Percentiles rank a stretch among this genome's conserved stretches.
Conservation (phyloP, 306 rosid genomes). For the Arachis stenosperma region DNA sequence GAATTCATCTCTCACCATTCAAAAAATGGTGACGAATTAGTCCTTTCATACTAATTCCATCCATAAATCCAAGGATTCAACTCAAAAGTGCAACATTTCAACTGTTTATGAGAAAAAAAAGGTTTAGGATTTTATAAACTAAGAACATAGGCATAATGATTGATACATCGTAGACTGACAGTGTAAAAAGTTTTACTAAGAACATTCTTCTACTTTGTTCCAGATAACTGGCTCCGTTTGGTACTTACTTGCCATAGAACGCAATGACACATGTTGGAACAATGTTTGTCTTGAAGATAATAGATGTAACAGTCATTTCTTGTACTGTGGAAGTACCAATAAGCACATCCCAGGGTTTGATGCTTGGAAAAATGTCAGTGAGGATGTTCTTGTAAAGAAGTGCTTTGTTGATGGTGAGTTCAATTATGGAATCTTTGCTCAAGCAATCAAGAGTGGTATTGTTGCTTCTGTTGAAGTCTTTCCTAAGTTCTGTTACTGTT, state of each 20-base stretch:
- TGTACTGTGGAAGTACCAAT: conserved; percentile 61
- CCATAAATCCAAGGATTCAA: too few relatives aligned
- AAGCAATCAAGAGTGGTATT: conserved; percentile 60
- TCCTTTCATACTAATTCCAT: too few relatives aligned
- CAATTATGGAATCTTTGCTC: conserved; percentile 75
- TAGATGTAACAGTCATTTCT: conserved; percentile 52
- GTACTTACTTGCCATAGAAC: conserved; percentile 85
- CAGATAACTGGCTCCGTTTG: conserved; percentile 86
- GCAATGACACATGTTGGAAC: conserved; percentile 77
- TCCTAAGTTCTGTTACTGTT: conserved; percentile 72
- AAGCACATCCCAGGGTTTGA: conserved; percentile 48
- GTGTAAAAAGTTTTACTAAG: too few relatives aligned
- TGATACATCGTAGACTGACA: too few relatives aligned
- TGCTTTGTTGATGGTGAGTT: conserved; percentile 56
- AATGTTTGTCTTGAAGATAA: conserved; percentile 49
- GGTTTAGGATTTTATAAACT: too few relatives aligned
- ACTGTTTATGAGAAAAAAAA: too few relatives aligned
- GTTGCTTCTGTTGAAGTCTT: conserved; percentile 58
- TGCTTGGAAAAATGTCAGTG: conserved; percentile 56
- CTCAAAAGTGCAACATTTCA: too few relatives aligned
- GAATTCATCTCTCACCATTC: too few relatives aligned
- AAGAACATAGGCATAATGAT: too few relatives aligned
- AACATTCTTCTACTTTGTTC: conserved; percentile 8
- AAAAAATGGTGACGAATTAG: too few relatives aligned
- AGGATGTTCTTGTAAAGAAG: conserved; percentile 42